Base-by-base conservation (phyloP, 2,329 filamentous ascomycete species). In the Colletotrichum destructivum region DNA sequence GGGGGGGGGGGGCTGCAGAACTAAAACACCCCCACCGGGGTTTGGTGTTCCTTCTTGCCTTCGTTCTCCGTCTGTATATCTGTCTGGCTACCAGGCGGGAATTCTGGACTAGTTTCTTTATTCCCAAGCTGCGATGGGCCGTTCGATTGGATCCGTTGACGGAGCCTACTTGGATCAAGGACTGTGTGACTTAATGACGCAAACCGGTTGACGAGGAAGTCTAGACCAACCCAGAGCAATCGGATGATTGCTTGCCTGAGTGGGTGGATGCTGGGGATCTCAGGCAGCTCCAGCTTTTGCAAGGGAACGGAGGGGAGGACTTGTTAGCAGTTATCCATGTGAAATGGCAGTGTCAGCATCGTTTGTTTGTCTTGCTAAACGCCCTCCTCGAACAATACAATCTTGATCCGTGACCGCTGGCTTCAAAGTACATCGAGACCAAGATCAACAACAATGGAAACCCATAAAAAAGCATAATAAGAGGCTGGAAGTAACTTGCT, bases 311-410 rank as follows among this genome's bases (percentile, higher is more conserved):
- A 49, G 15, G 16, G 13, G n/a, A 56, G 31, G 21, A 21, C 18
- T 16, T 62, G 21, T 42, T 16, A 47, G 12, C 26, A 55, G 15
- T 44, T 31, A 40, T 18, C n/a, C 3, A 26, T 21, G 26, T 59
- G 44, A 52, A 46, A 60, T 54, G 13, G n/a, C 26, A 38, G 46
- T n/a, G 13, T 44, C n/a, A 23, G 52, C 42, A 31, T 51, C 55
- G 31, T 13, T 54, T 40, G 13, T 15, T 65, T 46, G n/a, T 65
- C 49, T 61, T 65, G 46, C 63, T 51, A 11, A 18, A 42, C 26
- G 40, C 40, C 42, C n/a, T 56, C 8, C 18, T 40, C 31, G 9
- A 11, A 11, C 35, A 38, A 38, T 11, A 3, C 35, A 11, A 38
- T 38, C 9, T 11, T 38, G 35, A 38, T 38, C 35, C 9, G 35